Base-by-base conservation (phyloP, 2,329 filamentous ascomycete species). In the Teratosphaeria epicoccoides region DNA sequence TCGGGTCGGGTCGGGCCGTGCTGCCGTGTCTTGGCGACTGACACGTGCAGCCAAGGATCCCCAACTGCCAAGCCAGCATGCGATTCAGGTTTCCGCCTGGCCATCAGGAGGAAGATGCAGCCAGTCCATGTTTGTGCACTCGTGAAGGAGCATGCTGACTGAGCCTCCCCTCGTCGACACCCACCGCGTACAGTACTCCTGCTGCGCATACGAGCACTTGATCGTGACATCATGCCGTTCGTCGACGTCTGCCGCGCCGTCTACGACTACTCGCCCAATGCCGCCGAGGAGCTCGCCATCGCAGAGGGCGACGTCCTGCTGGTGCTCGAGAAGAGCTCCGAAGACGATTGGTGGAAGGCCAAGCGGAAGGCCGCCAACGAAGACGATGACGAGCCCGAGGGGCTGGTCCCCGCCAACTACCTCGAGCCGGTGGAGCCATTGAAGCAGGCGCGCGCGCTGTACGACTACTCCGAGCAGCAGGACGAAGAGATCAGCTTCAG, bases 401-500 rank as follows among this genome's bases (percentile, higher is more conserved):
- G 90, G 54, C 72, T 96, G 66, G 84, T 98, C 54, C 93, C 93
- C 12, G 90, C 87, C 67, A 98, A 96, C 69, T 98, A 98, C 68
- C 79, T 98, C 52, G 85, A 96, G 74, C 83, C 94, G 83, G 84
- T 84, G 53, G 73, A 78, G 62, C 80, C 86, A 23, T 70, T 80
- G 55, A 75, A 81, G 55, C 78, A 84, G 59, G 93, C 91, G 47
- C 89, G 85, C 68, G 88, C 93, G n/a, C 80, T 97, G n/a, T 98
- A 91, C 74, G 93, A 98, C 69, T 98, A 98, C 69, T 87, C 87
- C 48, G 82, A 91, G 62, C 93, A 98, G 73, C 98, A 93, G 23
- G 93, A 98, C 66, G 93, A 98, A 71, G 93, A 98, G 71, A 77
- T 98, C 9, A 97, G 91, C 23, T 97, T 98, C 67, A 80, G 87